These are phyloP conservation scores for Pestalotiopsis sp. DNA, from an alignment of 2,329 filamentous ascomycete species.

Conservation along the genomic window DNA sequence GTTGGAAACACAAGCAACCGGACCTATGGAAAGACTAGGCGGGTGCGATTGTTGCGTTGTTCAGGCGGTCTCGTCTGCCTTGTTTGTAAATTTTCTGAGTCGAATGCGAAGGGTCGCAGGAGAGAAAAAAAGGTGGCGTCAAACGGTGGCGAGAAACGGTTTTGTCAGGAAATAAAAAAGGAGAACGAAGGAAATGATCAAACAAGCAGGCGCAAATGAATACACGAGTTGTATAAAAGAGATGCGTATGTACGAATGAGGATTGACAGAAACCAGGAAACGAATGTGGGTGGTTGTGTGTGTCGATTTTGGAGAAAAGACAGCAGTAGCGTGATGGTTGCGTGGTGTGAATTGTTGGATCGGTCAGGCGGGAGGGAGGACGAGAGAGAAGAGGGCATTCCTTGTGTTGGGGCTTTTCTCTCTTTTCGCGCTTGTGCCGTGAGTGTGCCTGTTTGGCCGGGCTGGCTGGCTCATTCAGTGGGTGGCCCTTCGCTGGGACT, in stretches of 20 bases:
- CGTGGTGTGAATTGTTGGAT: background rate
- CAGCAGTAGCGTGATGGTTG: background rate
- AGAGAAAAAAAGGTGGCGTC: background rate
- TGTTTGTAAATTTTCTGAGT: background rate
- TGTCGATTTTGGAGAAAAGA: background rate
- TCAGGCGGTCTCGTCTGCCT: background rate
- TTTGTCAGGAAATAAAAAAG: background rate
- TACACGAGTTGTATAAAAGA: background rate
- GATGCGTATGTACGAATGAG: background rate
- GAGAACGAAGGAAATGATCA: background rate
- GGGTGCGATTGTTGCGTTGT: background rate
- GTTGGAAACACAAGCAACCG: constrained; percentile 9
- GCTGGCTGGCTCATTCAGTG: background rate
- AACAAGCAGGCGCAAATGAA: background rate
- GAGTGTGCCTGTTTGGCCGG: background rate
- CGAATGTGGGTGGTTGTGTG: constrained; percentile 4
- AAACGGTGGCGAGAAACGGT: constrained; percentile 8
- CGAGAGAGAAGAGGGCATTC: background rate
- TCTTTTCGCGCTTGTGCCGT: background rate
- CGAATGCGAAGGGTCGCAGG: background rate
- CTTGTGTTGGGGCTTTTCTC: background rate
- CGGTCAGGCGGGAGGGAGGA: background rate
- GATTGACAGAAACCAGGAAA: constrained; percentile 2
- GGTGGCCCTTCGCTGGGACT: too few relatives aligned
- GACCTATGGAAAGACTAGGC: background rate